Conservation (phyloP, 768 basidiomycete species). For the Dentipellis fragilis region DNA sequence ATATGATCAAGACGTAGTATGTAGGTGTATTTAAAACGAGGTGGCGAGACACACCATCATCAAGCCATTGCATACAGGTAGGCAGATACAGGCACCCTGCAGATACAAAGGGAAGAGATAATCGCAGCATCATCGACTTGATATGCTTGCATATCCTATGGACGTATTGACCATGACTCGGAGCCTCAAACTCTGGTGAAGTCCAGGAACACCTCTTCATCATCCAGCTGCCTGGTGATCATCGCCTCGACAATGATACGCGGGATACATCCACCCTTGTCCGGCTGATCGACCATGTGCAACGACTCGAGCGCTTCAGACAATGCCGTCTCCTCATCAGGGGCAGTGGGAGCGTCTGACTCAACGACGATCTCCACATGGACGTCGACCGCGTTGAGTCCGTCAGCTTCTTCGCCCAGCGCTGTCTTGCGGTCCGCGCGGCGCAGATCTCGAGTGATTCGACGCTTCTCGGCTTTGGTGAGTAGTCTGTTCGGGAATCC, state of each 20-base stretch:
- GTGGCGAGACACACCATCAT: no score
- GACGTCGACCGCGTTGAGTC: neutral
- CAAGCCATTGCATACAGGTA: no score
- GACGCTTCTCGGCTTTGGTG: slow-evolving; percentile 2
- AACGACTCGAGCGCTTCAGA: slow-evolving; percentile 15
- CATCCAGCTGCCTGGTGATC: slow-evolving; percentile 65
- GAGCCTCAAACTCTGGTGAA: slow-evolving; percentile 24
- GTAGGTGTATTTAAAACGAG: no score
- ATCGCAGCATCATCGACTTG: no score
- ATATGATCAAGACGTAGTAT: no score
- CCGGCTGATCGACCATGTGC: slow-evolving; percentile 14
- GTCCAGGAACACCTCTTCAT: slow-evolving; percentile 70
- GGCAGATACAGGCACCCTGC: no score
- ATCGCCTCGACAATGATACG: slow-evolving; percentile 76
- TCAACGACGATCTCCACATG: neutral
- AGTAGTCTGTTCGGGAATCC: neutral
- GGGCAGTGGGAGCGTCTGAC: neutral
- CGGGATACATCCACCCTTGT: slow-evolving; percentile 25
- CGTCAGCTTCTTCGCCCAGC: slow-evolving; percentile 14
- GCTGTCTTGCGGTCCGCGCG: slow-evolving; percentile 18
- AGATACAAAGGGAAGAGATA: no score
- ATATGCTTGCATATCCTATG: no score
- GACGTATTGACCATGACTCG: no score
- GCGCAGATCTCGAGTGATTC: slow-evolving; percentile 1
- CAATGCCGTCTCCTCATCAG: slow-evolving; percentile 15